Conservation (phyloP, 2,329 filamentous ascomycete genomes). For the Chalaropsis ovoidea region DNA sequence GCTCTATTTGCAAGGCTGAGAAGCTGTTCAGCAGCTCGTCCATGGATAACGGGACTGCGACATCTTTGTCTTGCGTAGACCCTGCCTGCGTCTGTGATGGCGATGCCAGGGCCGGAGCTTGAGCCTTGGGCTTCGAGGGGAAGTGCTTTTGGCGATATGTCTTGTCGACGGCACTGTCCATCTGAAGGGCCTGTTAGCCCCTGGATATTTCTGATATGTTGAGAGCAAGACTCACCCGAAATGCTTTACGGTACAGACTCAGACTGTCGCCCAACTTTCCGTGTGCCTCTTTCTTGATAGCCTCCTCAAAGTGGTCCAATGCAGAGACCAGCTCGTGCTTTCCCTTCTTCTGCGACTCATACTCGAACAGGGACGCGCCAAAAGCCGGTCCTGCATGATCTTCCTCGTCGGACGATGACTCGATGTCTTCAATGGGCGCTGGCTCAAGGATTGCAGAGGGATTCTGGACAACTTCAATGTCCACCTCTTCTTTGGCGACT, state of each 20-base stretch:
- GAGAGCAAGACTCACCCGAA: constrained; percentile 49
- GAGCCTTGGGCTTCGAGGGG: constrained; percentile 42
- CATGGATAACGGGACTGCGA: constrained; percentile 38
- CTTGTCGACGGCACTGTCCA: constrained; percentile 76
- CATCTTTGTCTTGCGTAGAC: constrained; percentile 26
- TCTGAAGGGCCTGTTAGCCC: constrained; percentile 38
- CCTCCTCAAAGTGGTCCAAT: constrained; percentile 84
- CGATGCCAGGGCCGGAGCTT: neutral
- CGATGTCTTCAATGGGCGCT: constrained; percentile 30
- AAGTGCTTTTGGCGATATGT: constrained; percentile 88
- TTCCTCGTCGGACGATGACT: constrained; percentile 26
- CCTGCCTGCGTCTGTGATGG: constrained; percentile 28
- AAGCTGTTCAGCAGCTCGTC: constrained; percentile 69
- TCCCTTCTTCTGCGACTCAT: constrained; percentile 1
- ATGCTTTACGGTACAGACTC: constrained; percentile 78
- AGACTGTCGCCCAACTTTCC: constrained; percentile 85
- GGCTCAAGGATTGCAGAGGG: constrained; percentile 25
- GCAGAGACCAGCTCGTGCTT: constrained; percentile 56
- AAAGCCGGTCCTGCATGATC: constrained; percentile 21
- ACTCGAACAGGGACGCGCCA: constrained; percentile 20
- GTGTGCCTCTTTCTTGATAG: constrained; percentile 75
- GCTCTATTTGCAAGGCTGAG: constrained; percentile 56
- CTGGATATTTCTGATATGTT: neutral
- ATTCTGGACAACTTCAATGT: constrained; percentile 27
- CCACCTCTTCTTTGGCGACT: neutral